Percentiles rank a stretch among this genome's conserved stretches.
Evolutionary conservation across 345 rosid genomes (phyloP).

Genomic region (Hevea brasiliensis): DNA sequence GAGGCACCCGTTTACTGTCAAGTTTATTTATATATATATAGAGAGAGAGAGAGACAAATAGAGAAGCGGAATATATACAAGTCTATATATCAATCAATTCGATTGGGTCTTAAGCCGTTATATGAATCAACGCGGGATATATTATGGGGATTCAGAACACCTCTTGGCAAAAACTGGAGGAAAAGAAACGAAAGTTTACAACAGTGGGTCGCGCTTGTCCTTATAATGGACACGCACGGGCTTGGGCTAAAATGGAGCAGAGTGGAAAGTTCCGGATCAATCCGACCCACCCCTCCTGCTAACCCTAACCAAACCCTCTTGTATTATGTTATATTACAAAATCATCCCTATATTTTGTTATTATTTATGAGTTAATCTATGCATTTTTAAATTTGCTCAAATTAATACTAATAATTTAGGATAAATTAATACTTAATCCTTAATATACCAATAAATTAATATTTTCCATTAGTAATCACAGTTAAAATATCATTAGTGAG

Average conservation of each 20-base stretch:
- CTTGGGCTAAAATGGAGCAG: neutral
- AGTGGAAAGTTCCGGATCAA: conserved; percentile 10
- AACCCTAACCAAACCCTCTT: conserved; percentile 14
- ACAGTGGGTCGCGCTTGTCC: neutral
- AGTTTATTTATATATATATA: neutral
- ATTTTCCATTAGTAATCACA: no score
- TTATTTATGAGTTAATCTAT: no score
- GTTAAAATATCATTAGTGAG: no score
- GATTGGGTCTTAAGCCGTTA: neutral
- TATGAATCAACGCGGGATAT: neutral
- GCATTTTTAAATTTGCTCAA: no score
- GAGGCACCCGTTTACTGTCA: neutral
- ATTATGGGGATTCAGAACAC: neutral
- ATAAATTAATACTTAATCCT: no score
- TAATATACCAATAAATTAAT: no score
- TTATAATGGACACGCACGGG: neutral
- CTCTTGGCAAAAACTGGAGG: no score
- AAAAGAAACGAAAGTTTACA: no score
- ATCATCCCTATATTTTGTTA: no score
- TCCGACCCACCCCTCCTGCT: neutral
- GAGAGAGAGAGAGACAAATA: no score
- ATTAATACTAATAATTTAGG: no score
- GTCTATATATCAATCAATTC: neutral
- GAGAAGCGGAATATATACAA: neutral
- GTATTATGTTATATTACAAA: no score